phyloP scores from a whole-genome alignment of 495 filamentous ascomycete species.

The Aspergillus campestris region DNA sequence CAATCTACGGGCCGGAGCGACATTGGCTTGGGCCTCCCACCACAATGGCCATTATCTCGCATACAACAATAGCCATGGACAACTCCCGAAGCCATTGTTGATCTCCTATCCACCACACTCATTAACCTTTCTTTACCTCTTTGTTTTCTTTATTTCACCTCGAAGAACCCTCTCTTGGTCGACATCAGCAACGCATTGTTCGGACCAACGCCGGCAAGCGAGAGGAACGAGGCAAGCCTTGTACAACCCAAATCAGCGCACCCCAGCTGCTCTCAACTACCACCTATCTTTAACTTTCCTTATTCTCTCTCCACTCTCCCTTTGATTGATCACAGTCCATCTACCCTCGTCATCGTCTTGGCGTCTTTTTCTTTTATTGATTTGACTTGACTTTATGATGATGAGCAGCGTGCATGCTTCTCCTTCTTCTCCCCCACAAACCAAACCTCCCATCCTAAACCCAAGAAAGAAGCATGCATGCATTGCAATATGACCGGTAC shows the following conservation, averaged over 20 bases:
- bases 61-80: too few relatives aligned
- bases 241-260: neutral
- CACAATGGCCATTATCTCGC: too few relatives aligned
- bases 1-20: too few relatives aligned
- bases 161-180: too few relatives aligned
- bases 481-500: constrained; percentile 12
- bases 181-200: too few relatives aligned
- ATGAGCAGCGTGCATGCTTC: constrained; percentile 3
- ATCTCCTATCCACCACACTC: too few relatives aligned
- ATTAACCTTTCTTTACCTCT: too few relatives aligned
- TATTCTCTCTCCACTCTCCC: constrained; percentile 1
- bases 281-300: constrained; percentile 2
- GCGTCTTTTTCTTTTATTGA: constrained; percentile 1
- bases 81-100: too few relatives aligned
- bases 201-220: too few relatives aligned
- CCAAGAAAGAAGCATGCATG: constrained; percentile 5
- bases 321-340: constrained; percentile 4
- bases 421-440: constrained; percentile 1
- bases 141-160: too few relatives aligned
- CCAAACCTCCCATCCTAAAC: neutral
- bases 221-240: neutral
- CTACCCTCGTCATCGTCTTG: constrained; percentile 7
- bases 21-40: too few relatives aligned
- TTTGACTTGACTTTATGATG: neutral
- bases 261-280: neutral